Evolutionary conservation across 2,329 filamentous ascomycete species (phyloP), one percentile per base, ranked within the genome.

Genomic region (Helotiales sp.): DNA sequence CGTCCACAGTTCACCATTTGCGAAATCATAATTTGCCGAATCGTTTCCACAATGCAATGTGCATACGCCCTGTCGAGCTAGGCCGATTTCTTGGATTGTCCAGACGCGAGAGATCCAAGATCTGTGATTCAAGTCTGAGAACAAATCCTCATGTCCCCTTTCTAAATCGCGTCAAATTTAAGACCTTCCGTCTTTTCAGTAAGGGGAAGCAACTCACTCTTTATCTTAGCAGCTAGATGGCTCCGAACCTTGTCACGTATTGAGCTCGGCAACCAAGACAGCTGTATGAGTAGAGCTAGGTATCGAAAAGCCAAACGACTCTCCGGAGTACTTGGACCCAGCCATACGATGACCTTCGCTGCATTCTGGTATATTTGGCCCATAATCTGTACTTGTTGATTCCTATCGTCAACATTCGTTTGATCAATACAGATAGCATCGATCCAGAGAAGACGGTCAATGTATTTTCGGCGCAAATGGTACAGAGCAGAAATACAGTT

Each of bases 321-420:
- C n/a, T 61, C 55, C 6, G 57, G 6, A 22, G 43, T 34, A 32
- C 57, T 45, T 15, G 54, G 26, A 11, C 63, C 55, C 17, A 65
- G 45, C 63, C 55, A 65, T 3, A 65, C 45, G 26, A 61, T 40
- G 4, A 65, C 63, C 55, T 26, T 52, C 3, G 40, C 24, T 13
- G 63, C 63, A 32, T 52, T 61, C 15, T 30, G 22, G 34, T 65
- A 65, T 30, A 65, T 65, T 10, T 32, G 20, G 7, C 63, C 63
- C 63, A 65, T 65, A 30, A 63, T 20, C 28, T 50, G 40, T 30
- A 65, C 55, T 30, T 65, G 55, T 85, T 65, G 63, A 61, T 52
- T 61, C 3, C 10, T 15, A 20, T 65, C 63, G 13, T 28, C 55
- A 15, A 20, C 34, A n/a, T 49, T 49, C 22, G 40, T 55, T 22